Base-by-base conservation (phyloP, 495 filamentous ascomycete genomes). In the Penicillium bialowiezense region DNA sequence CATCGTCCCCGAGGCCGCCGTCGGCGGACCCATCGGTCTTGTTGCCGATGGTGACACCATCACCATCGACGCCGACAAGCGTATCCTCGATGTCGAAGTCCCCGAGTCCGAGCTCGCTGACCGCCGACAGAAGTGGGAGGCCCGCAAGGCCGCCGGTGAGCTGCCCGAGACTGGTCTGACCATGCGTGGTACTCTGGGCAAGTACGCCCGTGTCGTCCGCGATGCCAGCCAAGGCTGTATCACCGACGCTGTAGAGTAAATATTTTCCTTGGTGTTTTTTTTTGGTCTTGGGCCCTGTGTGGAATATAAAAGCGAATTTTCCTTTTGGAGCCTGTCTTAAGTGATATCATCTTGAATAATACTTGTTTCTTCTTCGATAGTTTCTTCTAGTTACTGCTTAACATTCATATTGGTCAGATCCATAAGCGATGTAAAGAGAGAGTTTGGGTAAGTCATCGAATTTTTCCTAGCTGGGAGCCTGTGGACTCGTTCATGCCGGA, bases 181-280 rank as follows among this genome's bases (percentile, higher is more conserved):
- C 12, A 86, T 86, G 65, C 78, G 93, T 19, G 92, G 92, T 23
- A 87, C 83, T 28, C 65, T 97, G 64, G 91, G 88, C n/a, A 97
- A 97, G 75, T 97, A 97, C 72, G 89, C 87, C 44, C 55, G 60
- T 44, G 52, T 77, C 47, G 85, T 89, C 19, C 77, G 80, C 34
- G 84, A 88, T 74, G 85, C 85, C 37, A 85, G 81, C 70, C 79
- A 83, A 53, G 85, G 85, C 51, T 79, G 70, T 52, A 67, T 78
- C 51, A 78, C 75, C 20, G 75, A 78, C 60, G 49, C 64, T 56
- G 46, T 69, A 51, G 62, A 68, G 50, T 66, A 64, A 64, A 58
- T 39, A 8, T 48, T 50, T 18, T 14, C 32, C 48, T 37, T 35
- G 26, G 13, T 33, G 31, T 23, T 31, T 39, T 38, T 48, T 50